phyloP scores from a whole-genome alignment of 441 rosid genomes.

The Sinapis alba region DNA sequence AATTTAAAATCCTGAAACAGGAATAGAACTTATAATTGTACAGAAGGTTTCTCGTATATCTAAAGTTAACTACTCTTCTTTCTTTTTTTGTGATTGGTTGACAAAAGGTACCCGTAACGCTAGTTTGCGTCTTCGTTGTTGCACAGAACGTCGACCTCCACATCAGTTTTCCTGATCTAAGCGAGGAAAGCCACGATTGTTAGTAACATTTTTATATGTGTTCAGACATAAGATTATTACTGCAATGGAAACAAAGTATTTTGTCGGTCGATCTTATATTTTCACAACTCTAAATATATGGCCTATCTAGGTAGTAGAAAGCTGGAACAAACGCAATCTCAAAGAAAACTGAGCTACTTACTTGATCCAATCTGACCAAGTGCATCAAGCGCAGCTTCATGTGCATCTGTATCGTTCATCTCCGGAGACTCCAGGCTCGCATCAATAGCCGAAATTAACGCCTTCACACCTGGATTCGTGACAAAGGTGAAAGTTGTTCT shows the following conservation, averaged over 20 bases:
- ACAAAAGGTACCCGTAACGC: too few relatives aligned
- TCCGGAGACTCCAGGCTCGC: constrained; percentile 53
- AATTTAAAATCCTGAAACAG: too few relatives aligned
- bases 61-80: too few relatives aligned
- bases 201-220: too few relatives aligned
- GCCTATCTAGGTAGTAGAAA: constrained; percentile 19
- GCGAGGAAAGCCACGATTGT: too few relatives aligned
- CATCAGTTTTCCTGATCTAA: too few relatives aligned
- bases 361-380: constrained; percentile 85
- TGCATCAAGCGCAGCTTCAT: constrained; percentile 84
- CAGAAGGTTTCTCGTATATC: too few relatives aligned
- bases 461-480: constrained; percentile 57
- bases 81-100: too few relatives aligned
- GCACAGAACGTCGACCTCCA: too few relatives aligned
- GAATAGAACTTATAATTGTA: too few relatives aligned
- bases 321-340: not conserved
- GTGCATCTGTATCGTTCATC: constrained; percentile 59
- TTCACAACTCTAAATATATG: constrained; percentile 9
- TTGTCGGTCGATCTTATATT: not conserved
- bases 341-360: constrained; percentile 44
- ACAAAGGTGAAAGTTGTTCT: constrained; percentile 11
- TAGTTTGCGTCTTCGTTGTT: too few relatives aligned
- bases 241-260: constrained; percentile 7
- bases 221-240: too few relatives aligned
- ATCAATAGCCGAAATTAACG: constrained; percentile 69